A percentile compares a stretch with the other conserved stretches of the same genome.
Conservation (phyloP, 140 eudicot genomes). For the Senecio squalidus region DNA sequence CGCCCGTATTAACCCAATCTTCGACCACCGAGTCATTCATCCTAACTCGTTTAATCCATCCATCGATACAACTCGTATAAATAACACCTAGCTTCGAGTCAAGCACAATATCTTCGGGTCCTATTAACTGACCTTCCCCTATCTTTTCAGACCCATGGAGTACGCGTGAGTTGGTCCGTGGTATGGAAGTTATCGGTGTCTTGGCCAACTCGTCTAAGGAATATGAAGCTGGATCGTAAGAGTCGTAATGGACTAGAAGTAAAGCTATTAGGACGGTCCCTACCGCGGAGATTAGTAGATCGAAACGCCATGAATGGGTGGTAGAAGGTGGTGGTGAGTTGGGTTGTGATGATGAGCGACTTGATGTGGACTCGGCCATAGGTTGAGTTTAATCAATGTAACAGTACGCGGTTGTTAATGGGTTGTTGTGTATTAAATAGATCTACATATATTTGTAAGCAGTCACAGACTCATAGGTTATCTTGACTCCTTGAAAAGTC, state of each 20-base stretch:
- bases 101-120: constrained; percentile 71
- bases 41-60: constrained; percentile 76
- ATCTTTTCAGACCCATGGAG: constrained; percentile 55
- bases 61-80: constrained; percentile 75
- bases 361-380: constrained; percentile 20
- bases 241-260: constrained; percentile 45
- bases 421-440: background rate
- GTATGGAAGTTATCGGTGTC: constrained; percentile 15
- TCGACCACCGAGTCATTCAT: constrained; percentile 51
- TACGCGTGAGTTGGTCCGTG: constrained; percentile 32
- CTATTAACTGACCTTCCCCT: constrained; percentile 52
- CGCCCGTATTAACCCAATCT: constrained; percentile 87
- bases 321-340: constrained; percentile 11
- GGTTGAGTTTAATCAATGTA: background rate
- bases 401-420: background rate
- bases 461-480: too few relatives aligned
- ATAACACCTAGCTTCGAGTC: constrained; percentile 45
- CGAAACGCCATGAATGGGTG: constrained; percentile 8
- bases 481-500: too few relatives aligned
- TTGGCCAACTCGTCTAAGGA: constrained; percentile 44
- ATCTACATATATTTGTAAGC: background rate
- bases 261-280: constrained; percentile 20
- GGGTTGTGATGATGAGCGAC: constrained; percentile 3
- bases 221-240: constrained; percentile 62
- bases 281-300: constrained; percentile 18